Evolutionary conservation across 768 basidiomycete species (phyloP).

Genomic region (Dentipellis sp.): DNA sequence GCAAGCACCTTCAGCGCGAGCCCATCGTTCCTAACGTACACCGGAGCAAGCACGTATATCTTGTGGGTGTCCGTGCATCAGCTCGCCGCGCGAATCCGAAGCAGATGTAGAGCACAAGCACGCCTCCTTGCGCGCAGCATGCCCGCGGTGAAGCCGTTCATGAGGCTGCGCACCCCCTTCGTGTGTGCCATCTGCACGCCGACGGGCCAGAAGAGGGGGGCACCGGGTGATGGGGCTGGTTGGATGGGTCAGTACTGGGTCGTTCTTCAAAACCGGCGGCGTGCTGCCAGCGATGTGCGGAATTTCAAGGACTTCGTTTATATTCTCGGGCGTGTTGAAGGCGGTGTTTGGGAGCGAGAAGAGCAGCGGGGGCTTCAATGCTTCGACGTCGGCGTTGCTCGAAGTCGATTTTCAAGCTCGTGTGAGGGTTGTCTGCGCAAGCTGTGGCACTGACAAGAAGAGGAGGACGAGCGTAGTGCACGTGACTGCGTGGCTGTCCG

Average conservation of each 20-base stretch:
- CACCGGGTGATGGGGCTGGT: slow-evolving; percentile 17
- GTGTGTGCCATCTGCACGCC: slow-evolving; percentile 24
- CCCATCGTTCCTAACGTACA: slow-evolving; percentile 21
- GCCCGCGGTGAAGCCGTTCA: slow-evolving; percentile 25
- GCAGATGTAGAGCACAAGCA: slow-evolving; percentile 7
- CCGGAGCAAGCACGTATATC: slow-evolving; percentile 15
- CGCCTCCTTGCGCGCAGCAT: slow-evolving; percentile 28
- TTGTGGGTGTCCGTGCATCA: slow-evolving; percentile 9
- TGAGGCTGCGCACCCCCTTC: slow-evolving; percentile 23
- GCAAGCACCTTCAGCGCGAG: slow-evolving; percentile 24
- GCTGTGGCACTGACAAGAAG: no score
- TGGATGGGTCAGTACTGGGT: not conserved
- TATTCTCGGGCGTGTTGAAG: no score
- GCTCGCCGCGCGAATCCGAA: not conserved
- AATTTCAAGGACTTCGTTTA: no score
- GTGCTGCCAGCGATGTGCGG: no score
- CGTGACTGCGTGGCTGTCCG: no score
- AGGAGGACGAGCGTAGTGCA: no score
- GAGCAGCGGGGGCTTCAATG: no score
- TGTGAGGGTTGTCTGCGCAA: no score
- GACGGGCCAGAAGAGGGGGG: slow-evolving; percentile 25
- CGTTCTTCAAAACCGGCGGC: no score
- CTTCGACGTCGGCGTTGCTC: no score
- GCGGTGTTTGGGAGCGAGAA: no score
- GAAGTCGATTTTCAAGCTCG: no score